Base-by-base conservation (phyloP, 176 grass and related monocot genomes). In the Triticum monococcum region DNA sequence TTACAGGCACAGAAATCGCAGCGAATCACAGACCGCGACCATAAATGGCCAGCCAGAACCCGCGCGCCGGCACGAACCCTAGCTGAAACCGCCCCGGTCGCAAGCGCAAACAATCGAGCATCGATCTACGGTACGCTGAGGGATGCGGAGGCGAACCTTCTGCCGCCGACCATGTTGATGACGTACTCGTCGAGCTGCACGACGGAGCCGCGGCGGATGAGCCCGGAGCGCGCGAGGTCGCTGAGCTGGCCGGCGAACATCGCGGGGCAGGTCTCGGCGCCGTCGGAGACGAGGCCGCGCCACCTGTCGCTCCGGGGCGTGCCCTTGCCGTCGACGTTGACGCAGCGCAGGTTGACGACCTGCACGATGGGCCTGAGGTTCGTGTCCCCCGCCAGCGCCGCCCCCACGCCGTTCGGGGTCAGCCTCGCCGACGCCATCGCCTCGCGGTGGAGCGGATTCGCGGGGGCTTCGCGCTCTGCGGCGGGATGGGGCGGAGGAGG, bases 161-260 rank as follows among this genome's bases (percentile, higher is more conserved):
- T 90, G 66, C 74, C 64, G 1, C 84, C 73, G 60, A 96, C 85
- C 35, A 73, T 14, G 52, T 81, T 91, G 83, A 86, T 80, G 41
- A 92, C 84, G 83, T 98, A 98, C 28, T 96, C 94, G 24, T 86
- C 54, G 57, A 98, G 80, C 84, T 94, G 93, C 26, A 94, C 83
- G 86, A 98, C 46, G 7, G 94, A 71, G 48, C 97, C 90, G 56
- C 64, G 87, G 60, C 87, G 88, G 75, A 98, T 32, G 22, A 48
- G 22, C 35, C 92, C 88, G 8, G 75, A 91, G 71, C 64, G 90
- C 4, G 89, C 92, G 43, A 85, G 86, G 70, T 82, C 90, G 79
- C 83, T 88, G 75, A 98, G 87, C 80, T 98, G 93, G 11, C 41
- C 56, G 18, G 92, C 88, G 54, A 98, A 76, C 4, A 96, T 85